Evolutionary conservation across 2,329 filamentous ascomycete genomes (phyloP).

Genomic region (Ilyonectria robusta): DNA sequence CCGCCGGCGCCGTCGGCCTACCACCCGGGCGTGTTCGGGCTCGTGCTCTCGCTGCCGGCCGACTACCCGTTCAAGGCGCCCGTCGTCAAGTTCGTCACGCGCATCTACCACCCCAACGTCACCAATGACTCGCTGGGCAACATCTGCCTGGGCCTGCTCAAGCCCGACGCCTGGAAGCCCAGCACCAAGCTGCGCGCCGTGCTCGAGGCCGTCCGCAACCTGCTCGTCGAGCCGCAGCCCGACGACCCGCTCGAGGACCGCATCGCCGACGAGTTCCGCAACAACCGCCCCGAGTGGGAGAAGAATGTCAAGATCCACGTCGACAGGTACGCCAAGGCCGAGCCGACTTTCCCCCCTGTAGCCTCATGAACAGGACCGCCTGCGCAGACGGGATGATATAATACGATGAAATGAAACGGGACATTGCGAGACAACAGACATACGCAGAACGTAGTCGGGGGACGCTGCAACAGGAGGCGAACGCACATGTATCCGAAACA

Average conservation of each 20-base stretch:
- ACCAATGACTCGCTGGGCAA: slow-evolving; percentile 87
- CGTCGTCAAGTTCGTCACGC: slow-evolving; percentile 83
- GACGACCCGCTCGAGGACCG: slow-evolving; percentile 90
- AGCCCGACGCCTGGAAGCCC: slow-evolving; percentile 93
- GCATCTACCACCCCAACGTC: slow-evolving; percentile 96
- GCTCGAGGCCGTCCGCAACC: slow-evolving; percentile 80
- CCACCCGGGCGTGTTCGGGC: slow-evolving; percentile 79
- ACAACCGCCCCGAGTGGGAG: slow-evolving; percentile 77
- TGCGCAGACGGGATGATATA: slow-evolving; percentile 5
- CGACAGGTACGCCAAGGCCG: slow-evolving; percentile 75
- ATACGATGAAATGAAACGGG: slow-evolving; percentile 20
- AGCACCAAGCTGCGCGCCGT: slow-evolving; percentile 82
- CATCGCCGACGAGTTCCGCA: slow-evolving; percentile 88
- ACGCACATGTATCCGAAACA: slow-evolving; percentile 9
- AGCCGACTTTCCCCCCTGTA: slow-evolving; percentile 54
- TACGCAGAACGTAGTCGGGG: not conserved
- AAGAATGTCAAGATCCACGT: slow-evolving; percentile 83
- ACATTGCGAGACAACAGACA: slow-evolving; percentile 1
- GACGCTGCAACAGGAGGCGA: slow-evolving; percentile 1
- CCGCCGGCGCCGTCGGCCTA: slow-evolving; percentile 64
- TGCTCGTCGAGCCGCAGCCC: slow-evolving; percentile 85
- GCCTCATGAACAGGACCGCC: slow-evolving; percentile 19
- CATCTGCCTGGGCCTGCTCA: slow-evolving; percentile 89
- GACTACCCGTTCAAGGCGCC: slow-evolving; percentile 95
- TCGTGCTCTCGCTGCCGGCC: slow-evolving; percentile 79